Base-by-base conservation (phyloP, 345 rosid species). In the Pugionium dolabratum region DNA sequence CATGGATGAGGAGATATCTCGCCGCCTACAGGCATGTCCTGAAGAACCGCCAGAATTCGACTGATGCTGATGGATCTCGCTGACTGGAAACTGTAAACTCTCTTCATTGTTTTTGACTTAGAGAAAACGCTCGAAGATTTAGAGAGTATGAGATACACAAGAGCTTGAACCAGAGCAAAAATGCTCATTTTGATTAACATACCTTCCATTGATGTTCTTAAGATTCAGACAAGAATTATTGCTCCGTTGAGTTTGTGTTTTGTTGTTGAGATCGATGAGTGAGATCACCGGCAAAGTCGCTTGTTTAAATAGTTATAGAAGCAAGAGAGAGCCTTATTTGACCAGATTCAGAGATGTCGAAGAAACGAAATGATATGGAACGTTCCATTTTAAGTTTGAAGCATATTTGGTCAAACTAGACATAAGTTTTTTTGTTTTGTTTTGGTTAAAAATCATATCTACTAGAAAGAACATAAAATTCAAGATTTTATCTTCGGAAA, bases 41-140 rank as follows among this genome's bases (percentile, higher is more conserved):
- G 80, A 51, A 84, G 36, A 57, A 39, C 62, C 0, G 79, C 86
- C 6, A 83, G 54, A 32, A 80, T 69, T 52, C 84, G 57, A 33
- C 79, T 75, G 59, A 83, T 79, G 70, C 84, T 85, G 7, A 71
- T 51, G 3, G 90, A 85, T 33, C 84, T 81, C 50, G 83, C 84
- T 2, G 77, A 71, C 51, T 55, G 79, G 85, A 83, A 84, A 69
- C 81, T 81, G 41, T 55, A 37, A 7, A 78, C 54, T 65, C 78
- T 59, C 37, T 47, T 50, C 59, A 25, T 44, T 28, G 64, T 62
- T 44, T 74, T 73, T 7, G 66, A 50, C 53, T 34, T 46, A 39
- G 91, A 81, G 86, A 88, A 86, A 40, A 84, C 48, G 51, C 76
- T 79, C 6, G 91, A 86, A 1, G 91, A 86, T 30, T 76, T 79